phyloP scores from a whole-genome alignment of 2,329 filamentous ascomycete genomes.

The Diaporthe citriasiana region DNA sequence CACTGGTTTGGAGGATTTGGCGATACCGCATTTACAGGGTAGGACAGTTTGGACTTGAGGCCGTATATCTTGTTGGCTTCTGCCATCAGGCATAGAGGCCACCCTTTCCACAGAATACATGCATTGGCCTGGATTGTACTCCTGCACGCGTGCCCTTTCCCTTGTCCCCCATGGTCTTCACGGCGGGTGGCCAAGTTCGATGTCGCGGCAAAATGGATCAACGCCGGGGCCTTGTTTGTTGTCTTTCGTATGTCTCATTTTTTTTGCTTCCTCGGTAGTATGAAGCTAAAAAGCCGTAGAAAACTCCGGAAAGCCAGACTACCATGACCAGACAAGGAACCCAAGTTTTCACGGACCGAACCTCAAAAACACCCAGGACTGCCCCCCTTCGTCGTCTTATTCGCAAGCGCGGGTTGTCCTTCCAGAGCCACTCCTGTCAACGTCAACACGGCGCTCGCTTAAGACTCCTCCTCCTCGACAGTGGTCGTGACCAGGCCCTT shows the following conservation, averaged over 20 bases:
- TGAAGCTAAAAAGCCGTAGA: slow-evolving; percentile 61
- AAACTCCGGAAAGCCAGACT: slow-evolving; percentile 61
- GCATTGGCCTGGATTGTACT: slow-evolving; percentile 23
- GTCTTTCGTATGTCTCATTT: slow-evolving; percentile 42
- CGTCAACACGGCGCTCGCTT: slow-evolving; percentile 38
- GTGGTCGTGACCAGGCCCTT: slow-evolving; percentile 96
- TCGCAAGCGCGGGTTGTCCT: slow-evolving; percentile 32
- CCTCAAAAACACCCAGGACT: slow-evolving; percentile 42
- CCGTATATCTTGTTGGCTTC: slow-evolving; percentile 29
- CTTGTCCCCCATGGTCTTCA: slow-evolving; percentile 15
- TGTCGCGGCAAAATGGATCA: slow-evolving; percentile 11
- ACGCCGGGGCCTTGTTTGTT: slow-evolving; percentile 25
- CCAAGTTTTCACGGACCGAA: slow-evolving; percentile 45
- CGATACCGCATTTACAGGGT: slow-evolving; percentile 40
- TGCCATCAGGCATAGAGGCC: slow-evolving; percentile 35
- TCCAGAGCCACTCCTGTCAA: slow-evolving; percentile 24
- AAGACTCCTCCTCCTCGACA: slow-evolving; percentile 77
- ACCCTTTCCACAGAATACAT: slow-evolving; percentile 28
- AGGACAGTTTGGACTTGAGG: slow-evolving; percentile 28
- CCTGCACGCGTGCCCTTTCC: slow-evolving; percentile 2
- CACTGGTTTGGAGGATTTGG: slow-evolving; percentile 36
- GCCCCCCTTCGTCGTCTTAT: slow-evolving; percentile 47
- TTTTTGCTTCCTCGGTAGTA: slow-evolving; percentile 51
- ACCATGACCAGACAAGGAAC: slow-evolving; percentile 54
- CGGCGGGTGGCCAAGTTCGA: slow-evolving; percentile 4